Base-by-base conservation (phyloP, 2,329 filamentous ascomycete genomes). In the Cladorrhinum sp. region DNA sequence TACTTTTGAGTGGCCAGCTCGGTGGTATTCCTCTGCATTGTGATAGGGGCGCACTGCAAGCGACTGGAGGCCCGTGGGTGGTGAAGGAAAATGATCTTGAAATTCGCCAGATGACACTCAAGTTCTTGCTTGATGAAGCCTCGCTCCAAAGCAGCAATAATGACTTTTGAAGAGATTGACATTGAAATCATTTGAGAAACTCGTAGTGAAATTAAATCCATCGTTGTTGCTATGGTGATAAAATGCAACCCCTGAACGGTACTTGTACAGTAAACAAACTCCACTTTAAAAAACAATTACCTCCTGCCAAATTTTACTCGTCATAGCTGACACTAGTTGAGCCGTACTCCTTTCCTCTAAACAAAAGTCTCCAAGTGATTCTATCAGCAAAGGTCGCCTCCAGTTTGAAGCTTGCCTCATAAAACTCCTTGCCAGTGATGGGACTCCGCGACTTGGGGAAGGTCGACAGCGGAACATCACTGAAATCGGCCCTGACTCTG, bases 341-440 rank as follows among this genome's bases (percentile, higher is more conserved):
- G 2, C 60, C 60, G 16, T 51, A 57, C 53, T 59, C 52, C 53
- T 56, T 48, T 9, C 60, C 60, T 4, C 53, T 25, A n/a, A 51
- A 59, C 24, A 62, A 13, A 38, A 62, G 36, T 7, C 41, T 16
- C 57, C 60, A 62, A 5, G 32, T 57, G 29, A 62, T 59, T 7
- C 18, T 55, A 5, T 29, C 24, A n/a, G 27, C 22, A 20, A 62
- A 62, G 2, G 58, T 59, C 0, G 63, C 63, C 25, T 65, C 53
- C 7, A 65, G 53, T 24, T 61, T 59, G 50, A 65, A 65, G 41
- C 57, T 55, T 13, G 59, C 50, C 29, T 63, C 50, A 45, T 60
- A 63, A 48, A 55, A 65, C 29, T 61, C 60, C 32, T 49, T 52
- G 13, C 62, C 62, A 0, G 59, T 62, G 12, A 22, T 50, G 16